Conservation (phyloP, 257 asterid genomes). For the Rhazya stricta region DNA sequence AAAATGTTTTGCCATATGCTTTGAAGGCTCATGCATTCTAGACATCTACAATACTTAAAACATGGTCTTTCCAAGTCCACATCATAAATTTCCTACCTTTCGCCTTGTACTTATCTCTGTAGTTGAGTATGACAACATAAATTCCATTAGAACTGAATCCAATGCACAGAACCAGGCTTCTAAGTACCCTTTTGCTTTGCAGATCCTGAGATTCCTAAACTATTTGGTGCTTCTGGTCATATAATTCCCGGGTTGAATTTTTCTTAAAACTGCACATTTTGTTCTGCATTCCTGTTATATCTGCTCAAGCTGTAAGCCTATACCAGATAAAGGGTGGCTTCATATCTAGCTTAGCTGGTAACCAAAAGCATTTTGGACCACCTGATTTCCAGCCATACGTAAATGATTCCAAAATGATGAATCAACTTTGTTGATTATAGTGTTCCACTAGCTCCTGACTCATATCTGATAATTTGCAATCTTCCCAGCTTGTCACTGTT, state of each 20-base stretch:
- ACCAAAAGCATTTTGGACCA: not conserved
- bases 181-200: not conserved
- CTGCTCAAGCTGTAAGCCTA: not conserved
- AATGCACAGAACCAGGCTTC: not conserved
- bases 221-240: slow-evolving; percentile 2
- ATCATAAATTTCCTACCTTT: not conserved
- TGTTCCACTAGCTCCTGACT: not conserved
- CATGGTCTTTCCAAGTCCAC: not conserved
- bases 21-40: not conserved
- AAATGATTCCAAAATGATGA: not conserved
- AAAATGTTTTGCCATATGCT: not conserved
- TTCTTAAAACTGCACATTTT: not conserved
- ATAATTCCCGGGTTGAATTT: not conserved
- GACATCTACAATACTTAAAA: not conserved
- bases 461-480: not conserved
- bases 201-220: not conserved
- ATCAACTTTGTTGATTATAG: not conserved
- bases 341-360: not conserved
- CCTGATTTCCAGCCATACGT: not conserved
- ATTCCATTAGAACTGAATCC: not conserved
- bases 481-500: not conserved
- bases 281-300: not conserved
- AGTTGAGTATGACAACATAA: not conserved
- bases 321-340: not conserved
- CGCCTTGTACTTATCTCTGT: not conserved